These are phyloP conservation scores for Pelargonium myrrhifolium DNA, from an alignment of 441 rosid genomes.

Conservation along the genomic window DNA sequence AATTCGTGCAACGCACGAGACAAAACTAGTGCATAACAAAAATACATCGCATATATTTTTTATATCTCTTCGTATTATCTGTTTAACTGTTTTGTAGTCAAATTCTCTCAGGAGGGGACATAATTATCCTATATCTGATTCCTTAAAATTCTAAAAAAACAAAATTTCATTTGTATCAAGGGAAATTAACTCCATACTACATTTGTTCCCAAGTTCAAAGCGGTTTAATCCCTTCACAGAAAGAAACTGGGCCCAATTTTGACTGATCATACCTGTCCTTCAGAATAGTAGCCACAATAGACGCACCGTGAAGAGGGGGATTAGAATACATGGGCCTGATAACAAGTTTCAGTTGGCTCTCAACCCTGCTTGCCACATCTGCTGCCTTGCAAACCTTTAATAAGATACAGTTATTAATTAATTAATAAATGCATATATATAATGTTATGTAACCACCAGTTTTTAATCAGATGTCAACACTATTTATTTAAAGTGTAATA, in stretches of 20 bases:
- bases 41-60: neutral
- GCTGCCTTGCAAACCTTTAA: slow-evolving; percentile 68
- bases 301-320: slow-evolving; percentile 74
- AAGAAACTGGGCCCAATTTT: neutral
- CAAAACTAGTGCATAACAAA: neutral
- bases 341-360: slow-evolving; percentile 68
- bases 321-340: slow-evolving; percentile 72
- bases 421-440: neutral
- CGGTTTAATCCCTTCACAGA: neutral
- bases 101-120: neutral
- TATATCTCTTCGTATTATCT: neutral
- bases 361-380: slow-evolving; percentile 63
- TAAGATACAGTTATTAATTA: slow-evolving; percentile 15
- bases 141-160: neutral
- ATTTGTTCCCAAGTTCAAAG: neutral
- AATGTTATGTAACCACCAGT: neutral
- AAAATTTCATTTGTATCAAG: neutral
- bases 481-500: neutral
- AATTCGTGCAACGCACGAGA: too few relatives aligned
- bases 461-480: neutral
- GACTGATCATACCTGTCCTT: slow-evolving; percentile 37
- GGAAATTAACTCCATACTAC: neutral
- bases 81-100: neutral
- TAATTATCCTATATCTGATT: slow-evolving; percentile 1
- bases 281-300: slow-evolving; percentile 61